These are phyloP conservation scores for Prunus armeniaca DNA, from an alignment of 306 rosid species.

Conservation along the genomic window DNA sequence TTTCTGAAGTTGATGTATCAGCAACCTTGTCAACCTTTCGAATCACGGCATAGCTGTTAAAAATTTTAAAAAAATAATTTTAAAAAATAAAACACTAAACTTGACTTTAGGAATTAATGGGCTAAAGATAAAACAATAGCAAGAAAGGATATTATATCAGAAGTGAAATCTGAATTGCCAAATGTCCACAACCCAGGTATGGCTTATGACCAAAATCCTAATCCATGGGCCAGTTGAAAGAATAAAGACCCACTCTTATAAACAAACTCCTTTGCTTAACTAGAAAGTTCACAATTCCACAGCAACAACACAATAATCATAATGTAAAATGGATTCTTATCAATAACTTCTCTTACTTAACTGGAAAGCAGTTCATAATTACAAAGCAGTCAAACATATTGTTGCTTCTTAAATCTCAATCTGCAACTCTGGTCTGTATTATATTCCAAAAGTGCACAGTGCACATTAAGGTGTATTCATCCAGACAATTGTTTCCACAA, in stretches of 20 bases:
- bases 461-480: background rate
- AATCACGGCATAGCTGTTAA: slow-evolving; percentile 70
- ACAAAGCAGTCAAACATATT: background rate
- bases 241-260: background rate
- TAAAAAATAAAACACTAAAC: background rate
- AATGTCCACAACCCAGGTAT: background rate
- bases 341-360: background rate
- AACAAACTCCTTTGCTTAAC: background rate
- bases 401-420: background rate
- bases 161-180: background rate
- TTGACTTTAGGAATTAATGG: slow-evolving; percentile 9
- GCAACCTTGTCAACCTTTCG: slow-evolving; percentile 66
- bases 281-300: background rate
- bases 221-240: background rate
- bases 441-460: background rate
- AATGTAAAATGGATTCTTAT: background rate
- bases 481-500: background rate
- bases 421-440: background rate
- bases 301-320: background rate
- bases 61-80: background rate
- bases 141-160: background rate
- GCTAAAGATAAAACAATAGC: background rate
- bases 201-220: background rate
- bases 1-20: slow-evolving; percentile 59
- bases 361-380: background rate